Conservation (phyloP, 768 basidiomycete genomes). For the Melanogaster broomeanus region DNA sequence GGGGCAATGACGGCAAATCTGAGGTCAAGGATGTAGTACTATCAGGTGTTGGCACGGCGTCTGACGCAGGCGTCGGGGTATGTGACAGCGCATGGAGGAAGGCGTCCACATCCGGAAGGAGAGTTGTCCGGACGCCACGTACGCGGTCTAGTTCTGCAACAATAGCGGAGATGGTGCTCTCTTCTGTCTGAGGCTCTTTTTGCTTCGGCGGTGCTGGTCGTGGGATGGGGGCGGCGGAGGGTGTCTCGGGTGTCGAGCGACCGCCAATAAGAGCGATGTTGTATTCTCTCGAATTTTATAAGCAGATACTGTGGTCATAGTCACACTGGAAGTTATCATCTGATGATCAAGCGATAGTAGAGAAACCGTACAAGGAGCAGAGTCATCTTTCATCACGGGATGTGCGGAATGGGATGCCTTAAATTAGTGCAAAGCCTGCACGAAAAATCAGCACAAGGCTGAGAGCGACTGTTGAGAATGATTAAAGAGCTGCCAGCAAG, state of each 20-base stretch:
- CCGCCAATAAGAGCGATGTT: slow-evolving; percentile 69
- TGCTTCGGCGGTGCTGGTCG: slow-evolving; percentile 22
- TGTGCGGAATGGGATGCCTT: slow-evolving; percentile 3
- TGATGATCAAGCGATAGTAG: neutral
- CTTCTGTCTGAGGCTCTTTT: slow-evolving; percentile 40
- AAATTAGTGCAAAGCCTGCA: slow-evolving; percentile 22
- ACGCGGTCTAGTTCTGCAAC: slow-evolving; percentile 47
- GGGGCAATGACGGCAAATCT: neutral
- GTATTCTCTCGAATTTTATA: slow-evolving; percentile 73
- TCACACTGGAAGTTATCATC: neutral
- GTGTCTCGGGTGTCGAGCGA: slow-evolving; percentile 27
- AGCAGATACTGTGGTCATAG: slow-evolving; percentile 72
- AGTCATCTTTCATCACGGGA: slow-evolving; percentile 82
- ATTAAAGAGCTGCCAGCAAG: too few relatives aligned
- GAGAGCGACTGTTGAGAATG: slow-evolving; percentile 29
- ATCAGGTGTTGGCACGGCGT: neutral
- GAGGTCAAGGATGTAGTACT: slow-evolving; percentile 5
- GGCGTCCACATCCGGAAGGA: slow-evolving; percentile 56
- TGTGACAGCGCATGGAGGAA: slow-evolving; percentile 45
- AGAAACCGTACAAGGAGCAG: slow-evolving; percentile 53
- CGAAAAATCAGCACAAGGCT: slow-evolving; percentile 37
- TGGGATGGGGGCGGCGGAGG: slow-evolving; percentile 20
- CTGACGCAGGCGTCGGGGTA: slow-evolving; percentile 7
- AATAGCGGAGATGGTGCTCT: slow-evolving; percentile 36
- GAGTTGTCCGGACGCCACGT: slow-evolving; percentile 47